phyloP scores from a whole-genome alignment of 2,329 filamentous ascomycete species.

The Immersiporthe knoxdaviesiana region DNA sequence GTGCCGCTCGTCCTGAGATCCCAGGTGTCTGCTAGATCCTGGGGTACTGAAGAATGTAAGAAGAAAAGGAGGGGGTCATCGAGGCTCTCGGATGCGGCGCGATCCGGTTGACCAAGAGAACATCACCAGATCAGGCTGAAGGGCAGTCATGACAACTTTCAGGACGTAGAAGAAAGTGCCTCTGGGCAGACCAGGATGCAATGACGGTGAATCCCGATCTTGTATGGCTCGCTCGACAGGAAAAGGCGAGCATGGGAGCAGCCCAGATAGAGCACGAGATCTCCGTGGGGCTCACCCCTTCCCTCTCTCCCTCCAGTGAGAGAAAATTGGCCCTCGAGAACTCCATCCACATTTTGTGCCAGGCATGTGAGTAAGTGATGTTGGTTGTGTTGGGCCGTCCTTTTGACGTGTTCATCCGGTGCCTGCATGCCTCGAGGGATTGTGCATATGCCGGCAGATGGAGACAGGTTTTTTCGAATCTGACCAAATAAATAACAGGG shows the following conservation, averaged over 20 bases:
- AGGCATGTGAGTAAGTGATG: background rate
- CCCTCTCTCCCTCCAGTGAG: background rate
- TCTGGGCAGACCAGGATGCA: background rate
- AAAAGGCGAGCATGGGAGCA: background rate
- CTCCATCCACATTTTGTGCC: background rate
- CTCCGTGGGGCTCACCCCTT: too few relatives aligned
- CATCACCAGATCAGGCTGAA: background rate
- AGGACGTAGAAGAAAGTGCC: background rate
- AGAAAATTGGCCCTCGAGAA: background rate
- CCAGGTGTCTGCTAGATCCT: background rate
- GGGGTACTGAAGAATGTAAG: background rate
- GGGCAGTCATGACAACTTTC: background rate
- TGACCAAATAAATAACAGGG: background rate
- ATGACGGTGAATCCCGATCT: background rate
- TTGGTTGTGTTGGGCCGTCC: background rate
- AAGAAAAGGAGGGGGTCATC: background rate
- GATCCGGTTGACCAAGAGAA: background rate
- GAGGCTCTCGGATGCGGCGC: background rate
- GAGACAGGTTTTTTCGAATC: background rate
- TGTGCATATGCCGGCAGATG: constrained; percentile 1
- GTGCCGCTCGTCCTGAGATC: background rate
- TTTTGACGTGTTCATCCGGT: background rate
- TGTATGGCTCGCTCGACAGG: background rate
- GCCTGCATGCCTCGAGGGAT: background rate
- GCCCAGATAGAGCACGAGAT: background rate